phyloP scores from a whole-genome alignment of 2,329 filamentous ascomycete species.

The Paraconiothyrium brasiliense region DNA sequence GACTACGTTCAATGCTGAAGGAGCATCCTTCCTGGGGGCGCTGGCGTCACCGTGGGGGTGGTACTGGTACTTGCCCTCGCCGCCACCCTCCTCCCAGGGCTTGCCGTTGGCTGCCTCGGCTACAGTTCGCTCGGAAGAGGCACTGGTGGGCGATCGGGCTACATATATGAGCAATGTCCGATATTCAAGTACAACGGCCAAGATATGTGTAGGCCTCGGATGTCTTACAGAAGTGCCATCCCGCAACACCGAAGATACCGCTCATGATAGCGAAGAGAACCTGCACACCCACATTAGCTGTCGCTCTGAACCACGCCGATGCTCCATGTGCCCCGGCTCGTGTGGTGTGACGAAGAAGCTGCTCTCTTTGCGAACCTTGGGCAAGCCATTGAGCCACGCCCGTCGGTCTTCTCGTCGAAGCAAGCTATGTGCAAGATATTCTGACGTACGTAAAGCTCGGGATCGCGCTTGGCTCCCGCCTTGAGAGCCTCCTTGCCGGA shows the following conservation, averaged over 20 bases:
- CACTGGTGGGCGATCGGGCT: conserved; percentile 85
- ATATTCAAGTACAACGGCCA: conserved; percentile 11
- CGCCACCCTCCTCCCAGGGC: conserved; percentile 82
- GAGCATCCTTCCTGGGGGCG: conserved; percentile 83
- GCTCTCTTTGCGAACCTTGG: no score
- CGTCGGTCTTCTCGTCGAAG: neutral
- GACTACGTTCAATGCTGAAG: conserved; percentile 93
- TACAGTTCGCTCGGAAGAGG: conserved; percentile 82
- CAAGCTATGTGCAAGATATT: neutral
- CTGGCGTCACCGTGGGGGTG: conserved; percentile 82
- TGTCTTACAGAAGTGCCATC: conserved; percentile 82
- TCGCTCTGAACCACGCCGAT: conserved; percentile 16
- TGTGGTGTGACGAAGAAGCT: neutral
- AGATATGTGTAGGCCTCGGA: conserved; percentile 13
- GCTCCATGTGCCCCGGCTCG: neutral
- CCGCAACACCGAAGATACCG: conserved; percentile 84
- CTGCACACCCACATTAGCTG: conserved; percentile 60
- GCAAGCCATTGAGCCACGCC: neutral
- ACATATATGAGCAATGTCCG: conserved; percentile 27
- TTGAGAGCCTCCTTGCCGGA: conserved; percentile 61
- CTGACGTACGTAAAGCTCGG: conserved; percentile 75
- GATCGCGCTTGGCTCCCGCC: conserved; percentile 73
- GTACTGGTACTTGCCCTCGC: conserved; percentile 69
- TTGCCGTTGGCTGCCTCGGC: conserved; percentile 79
- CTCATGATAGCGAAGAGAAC: conserved; percentile 92